A percentile compares a stretch with the other conserved stretches of the same genome.
phyloP scores from a whole-genome alignment of 2,329 filamentous ascomycete species.

The Coleophoma crateriformis region DNA sequence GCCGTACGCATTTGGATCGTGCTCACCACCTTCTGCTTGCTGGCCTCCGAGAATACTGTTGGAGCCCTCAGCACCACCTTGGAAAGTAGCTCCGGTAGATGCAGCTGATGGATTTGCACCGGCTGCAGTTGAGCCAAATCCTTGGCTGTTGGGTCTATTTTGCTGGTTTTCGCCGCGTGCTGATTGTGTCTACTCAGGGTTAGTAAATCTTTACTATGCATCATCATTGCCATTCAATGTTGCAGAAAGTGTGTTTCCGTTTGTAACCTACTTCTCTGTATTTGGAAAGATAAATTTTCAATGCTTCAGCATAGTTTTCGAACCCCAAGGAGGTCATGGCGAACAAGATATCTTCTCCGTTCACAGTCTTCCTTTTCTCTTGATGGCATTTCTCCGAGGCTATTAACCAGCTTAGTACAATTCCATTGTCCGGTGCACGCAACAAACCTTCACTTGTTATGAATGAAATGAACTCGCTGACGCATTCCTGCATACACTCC shows the following conservation, averaged over 20 bases:
- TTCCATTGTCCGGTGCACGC: slow-evolving; percentile 3
- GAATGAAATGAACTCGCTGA: slow-evolving; percentile 99
- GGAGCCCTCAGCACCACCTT: slow-evolving; percentile 22
- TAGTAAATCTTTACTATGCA: neutral
- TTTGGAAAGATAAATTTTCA: slow-evolving; percentile 97
- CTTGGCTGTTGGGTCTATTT: slow-evolving; percentile 46
- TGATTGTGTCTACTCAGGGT: slow-evolving; percentile 61
- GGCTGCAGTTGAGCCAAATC: slow-evolving; percentile 38
- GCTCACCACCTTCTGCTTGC: slow-evolving; percentile 24
- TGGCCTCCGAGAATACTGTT: slow-evolving; percentile 28
- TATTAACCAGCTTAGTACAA: slow-evolving; percentile 33
- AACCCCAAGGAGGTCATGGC: slow-evolving; percentile 99
- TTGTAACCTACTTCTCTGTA: slow-evolving; percentile 82
- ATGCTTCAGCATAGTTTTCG: slow-evolving; percentile 95
- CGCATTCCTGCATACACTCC: slow-evolving; percentile 99
- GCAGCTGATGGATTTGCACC: slow-evolving; percentile 29
- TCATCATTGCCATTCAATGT: slow-evolving; percentile 1
- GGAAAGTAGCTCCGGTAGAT: slow-evolving; percentile 21
- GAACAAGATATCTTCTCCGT: slow-evolving; percentile 97
- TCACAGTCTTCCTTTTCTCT: slow-evolving; percentile 98
- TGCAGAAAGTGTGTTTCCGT: neutral
- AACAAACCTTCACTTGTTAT: slow-evolving; percentile 94
- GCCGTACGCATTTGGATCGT: slow-evolving; percentile 30
- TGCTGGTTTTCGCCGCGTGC: slow-evolving; percentile 52
- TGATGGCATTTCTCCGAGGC: slow-evolving; percentile 99